Conservation (phyloP, 1,139 yeast genomes). For the Geotrichum restrictum region DNA sequence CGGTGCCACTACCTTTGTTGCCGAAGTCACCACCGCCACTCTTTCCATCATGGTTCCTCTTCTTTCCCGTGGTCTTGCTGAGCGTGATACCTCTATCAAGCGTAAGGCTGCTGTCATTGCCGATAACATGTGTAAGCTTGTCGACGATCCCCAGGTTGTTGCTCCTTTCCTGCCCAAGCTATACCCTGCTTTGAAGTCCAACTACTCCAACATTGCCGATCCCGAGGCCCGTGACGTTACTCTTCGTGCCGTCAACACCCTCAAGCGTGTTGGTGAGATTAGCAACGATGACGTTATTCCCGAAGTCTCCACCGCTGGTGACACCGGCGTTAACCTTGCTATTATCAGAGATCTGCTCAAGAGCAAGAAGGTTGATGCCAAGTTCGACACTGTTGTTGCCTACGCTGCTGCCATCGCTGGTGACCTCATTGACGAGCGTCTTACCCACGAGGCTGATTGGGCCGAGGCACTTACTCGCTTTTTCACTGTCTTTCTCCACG, state of each 20-base stretch:
- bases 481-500: slow-evolving; percentile 93
- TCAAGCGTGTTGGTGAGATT: slow-evolving; percentile 98
- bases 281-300: slow-evolving; percentile 85
- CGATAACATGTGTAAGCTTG: slow-evolving; percentile 99
- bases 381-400: slow-evolving; percentile 67
- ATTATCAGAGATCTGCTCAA: slow-evolving; percentile 72
- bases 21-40: slow-evolving; percentile 99
- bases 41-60: slow-evolving; percentile 98
- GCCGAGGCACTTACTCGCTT: slow-evolving; percentile 81
- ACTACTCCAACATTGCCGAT: slow-evolving; percentile 95
- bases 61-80: slow-evolving; percentile 98
- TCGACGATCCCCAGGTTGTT: slow-evolving; percentile 98
- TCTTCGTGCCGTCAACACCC: slow-evolving; percentile 91
- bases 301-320: slow-evolving; percentile 98
- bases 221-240: slow-evolving; percentile 99
- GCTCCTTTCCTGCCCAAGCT: slow-evolving; percentile 96
- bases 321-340: slow-evolving; percentile 75
- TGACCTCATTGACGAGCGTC: slow-evolving; percentile 97
- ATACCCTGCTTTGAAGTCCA: slow-evolving; percentile 92
- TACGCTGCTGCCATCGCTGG: slow-evolving; percentile 97
- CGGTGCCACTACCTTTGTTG: slow-evolving; percentile 99
- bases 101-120: slow-evolving; percentile 99
- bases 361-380: slow-evolving; percentile 60
- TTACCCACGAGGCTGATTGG: slow-evolving; percentile 91
- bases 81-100: slow-evolving; percentile 98